phyloP scores from a whole-genome alignment of 306 rosid species.

The Crotalaria pallida region DNA sequence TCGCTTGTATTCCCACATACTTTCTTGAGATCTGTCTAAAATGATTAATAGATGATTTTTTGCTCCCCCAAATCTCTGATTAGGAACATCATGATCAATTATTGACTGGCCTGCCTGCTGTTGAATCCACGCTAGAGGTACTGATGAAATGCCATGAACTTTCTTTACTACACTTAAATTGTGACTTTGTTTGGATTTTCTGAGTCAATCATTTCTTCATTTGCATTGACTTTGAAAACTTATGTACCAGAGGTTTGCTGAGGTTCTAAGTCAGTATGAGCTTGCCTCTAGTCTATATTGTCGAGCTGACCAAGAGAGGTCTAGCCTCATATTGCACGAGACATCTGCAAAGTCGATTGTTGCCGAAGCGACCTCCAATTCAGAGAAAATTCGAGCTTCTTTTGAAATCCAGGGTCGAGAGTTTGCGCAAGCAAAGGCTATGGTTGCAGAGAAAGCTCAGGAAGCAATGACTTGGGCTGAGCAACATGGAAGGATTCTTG shows the following conservation, averaged over 20 bases:
- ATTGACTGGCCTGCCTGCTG: conserved; percentile 75
- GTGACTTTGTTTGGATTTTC: background rate
- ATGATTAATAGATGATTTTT: background rate
- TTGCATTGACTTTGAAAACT: conserved; percentile 30
- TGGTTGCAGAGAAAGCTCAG: conserved; percentile 86
- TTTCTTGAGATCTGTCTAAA: conserved; percentile 12
- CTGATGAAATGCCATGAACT: conserved; percentile 2
- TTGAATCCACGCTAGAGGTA: conserved; percentile 95
- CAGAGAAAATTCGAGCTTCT: conserved; percentile 62
- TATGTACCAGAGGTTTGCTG: conserved; percentile 68
- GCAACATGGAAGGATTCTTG: conserved; percentile 87
- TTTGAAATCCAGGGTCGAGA: conserved; percentile 88
- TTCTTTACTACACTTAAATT: background rate
- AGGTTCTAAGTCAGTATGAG: conserved; percentile 70
- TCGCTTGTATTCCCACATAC: background rate
- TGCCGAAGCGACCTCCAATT: conserved; percentile 70
- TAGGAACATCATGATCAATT: conserved; percentile 97
- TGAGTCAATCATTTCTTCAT: background rate
- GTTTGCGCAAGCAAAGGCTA: conserved; percentile 69
- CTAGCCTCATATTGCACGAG: conserved; percentile 66
- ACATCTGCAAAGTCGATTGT: conserved; percentile 82
- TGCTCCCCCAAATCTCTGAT: conserved; percentile 12
- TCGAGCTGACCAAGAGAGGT: conserved; percentile 87
- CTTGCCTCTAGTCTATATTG: conserved; percentile 53
- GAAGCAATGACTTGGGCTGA: conserved; percentile 91